phyloP scores from a whole-genome alignment of 805 yeast genomes.

The Huiozyma sinensis region DNA sequence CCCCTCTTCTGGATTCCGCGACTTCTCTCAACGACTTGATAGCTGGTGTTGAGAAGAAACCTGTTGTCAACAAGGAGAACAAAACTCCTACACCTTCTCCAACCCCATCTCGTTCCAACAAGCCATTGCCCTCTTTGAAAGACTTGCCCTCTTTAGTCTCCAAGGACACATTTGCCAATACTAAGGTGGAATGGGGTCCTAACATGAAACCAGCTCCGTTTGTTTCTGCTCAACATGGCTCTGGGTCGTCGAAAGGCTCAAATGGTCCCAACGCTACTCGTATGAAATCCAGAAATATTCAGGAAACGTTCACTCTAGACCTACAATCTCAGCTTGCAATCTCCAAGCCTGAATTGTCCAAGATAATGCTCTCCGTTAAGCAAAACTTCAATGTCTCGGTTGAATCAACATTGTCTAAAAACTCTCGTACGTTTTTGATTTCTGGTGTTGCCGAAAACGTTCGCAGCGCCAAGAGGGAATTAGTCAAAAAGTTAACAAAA shows the following conservation, averaged over 20 bases:
- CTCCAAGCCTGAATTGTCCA: conserved; percentile 54
- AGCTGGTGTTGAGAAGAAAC: conserved; percentile 43
- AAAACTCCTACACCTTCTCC: conserved; percentile 3
- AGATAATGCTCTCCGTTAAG: conserved; percentile 54
- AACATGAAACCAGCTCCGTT: conserved; percentile 32
- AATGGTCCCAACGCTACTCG: conserved; percentile 31
- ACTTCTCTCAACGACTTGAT: conserved; percentile 74
- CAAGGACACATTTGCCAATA: conserved; percentile 25
- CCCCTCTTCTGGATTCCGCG: conserved; percentile 28
- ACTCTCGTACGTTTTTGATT: conserved; percentile 73
- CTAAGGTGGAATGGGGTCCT: conserved; percentile 35
- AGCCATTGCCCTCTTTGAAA: conserved; percentile 25
- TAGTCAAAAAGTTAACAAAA: conserved; percentile 65
- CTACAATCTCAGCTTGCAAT: conserved; percentile 57
- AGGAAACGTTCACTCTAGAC: conserved; percentile 70
- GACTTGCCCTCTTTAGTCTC: conserved; percentile 62
- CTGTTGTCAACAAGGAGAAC: not conserved
- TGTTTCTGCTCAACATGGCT: conserved; percentile 14
- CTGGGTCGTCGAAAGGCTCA: conserved; percentile 9
- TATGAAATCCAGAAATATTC: conserved; percentile 49
- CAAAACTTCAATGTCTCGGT: conserved; percentile 47
- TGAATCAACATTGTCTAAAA: conserved; percentile 74
- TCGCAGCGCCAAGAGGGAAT: conserved; percentile 58
- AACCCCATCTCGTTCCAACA: conserved; percentile 1
- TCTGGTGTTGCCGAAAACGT: conserved; percentile 64